Base-by-base conservation (phyloP, 495 filamentous ascomycete species). In the Pseudevernia furfuracea region DNA sequence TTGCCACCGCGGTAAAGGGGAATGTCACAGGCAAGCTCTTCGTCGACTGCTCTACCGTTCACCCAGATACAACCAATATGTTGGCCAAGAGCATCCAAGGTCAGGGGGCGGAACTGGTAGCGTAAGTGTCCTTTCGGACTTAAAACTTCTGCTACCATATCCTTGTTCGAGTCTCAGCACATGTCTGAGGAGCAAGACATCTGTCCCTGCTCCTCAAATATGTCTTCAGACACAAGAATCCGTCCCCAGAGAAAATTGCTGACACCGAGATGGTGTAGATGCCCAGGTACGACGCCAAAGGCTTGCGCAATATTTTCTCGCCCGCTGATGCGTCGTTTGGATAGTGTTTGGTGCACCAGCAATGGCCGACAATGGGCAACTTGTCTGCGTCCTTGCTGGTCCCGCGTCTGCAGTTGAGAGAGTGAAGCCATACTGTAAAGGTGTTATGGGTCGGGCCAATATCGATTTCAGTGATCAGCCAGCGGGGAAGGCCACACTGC, bases 1-100 rank as follows among this genome's bases (percentile, higher is more conserved):
- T 71, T n/a, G 68, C 76, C 23, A 67, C 73, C 0, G 72, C 82
- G n/a, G 67, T 77, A 30, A 41, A 67, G 32, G 58, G 68, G 5
- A 80, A 87, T 59, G 77, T 86, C 12, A 77, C 77, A 21, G 86
- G 84, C 43, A 92, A 91, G 74, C 76, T 91, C 23, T 84, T 96
- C 63, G 78, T 96, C 44, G 91, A 96, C 69, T 92, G 88, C 79
- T 93, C 89, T 1, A 97, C 92, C 53, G 85, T 97, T 43, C 87
- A 92, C 74, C 91, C 92, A 0, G 87, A 92, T 49, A 94, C 89
- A 32, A 89, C 90, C 5, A 81, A 88, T 49, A 76, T 74, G 55
- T 68, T 89, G 8, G 84, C 86, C 52, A 76, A 82, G 62, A 75
- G 73, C 6, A 78, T 89, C 60, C 67, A 73, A 3, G 79, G 72